These are phyloP conservation scores for Rhodotorula sphaerocarpa DNA, from an alignment of 768 basidiomycete species.

Conservation along the genomic window DNA sequence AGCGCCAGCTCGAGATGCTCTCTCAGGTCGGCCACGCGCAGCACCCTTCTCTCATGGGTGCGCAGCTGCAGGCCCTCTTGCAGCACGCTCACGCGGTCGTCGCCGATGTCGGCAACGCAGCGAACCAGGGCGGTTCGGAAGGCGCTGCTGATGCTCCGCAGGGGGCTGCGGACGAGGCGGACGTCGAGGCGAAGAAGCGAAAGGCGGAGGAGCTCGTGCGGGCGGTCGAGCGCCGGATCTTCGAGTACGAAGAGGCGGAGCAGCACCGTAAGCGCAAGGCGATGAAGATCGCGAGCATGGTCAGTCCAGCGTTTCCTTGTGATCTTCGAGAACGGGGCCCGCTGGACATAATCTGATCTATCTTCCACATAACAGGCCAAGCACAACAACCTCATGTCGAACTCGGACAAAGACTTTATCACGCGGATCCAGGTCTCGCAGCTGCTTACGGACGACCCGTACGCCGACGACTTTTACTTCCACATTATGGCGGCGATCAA, in stretches of 20 bases:
- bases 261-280: conserved; percentile 65
- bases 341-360: no score
- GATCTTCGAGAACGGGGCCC: no score
- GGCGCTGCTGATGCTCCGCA: neutral
- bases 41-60: conserved; percentile 28
- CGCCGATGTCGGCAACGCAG: neutral
- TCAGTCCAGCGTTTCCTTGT: conserved; percentile 41
- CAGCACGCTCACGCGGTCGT: conserved; percentile 15
- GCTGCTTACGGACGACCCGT: conserved; percentile 92
- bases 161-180: neutral
- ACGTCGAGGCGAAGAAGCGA: conserved; percentile 5
- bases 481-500: conserved; percentile 48
- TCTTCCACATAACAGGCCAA: conserved; percentile 72
- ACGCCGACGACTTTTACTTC: conserved; percentile 96
- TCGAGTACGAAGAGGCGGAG: conserved; percentile 58
- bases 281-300: conserved; percentile 83
- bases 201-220: conserved; percentile 84
- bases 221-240: conserved; percentile 57
- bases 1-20: conserved; percentile 20
- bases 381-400: conserved; percentile 92
- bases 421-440: conserved; percentile 98
- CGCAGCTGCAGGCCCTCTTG: conserved; percentile 21
- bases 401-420: conserved; percentile 98
- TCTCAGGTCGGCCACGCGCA: conserved; percentile 3
- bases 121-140: neutral